phyloP scores from a whole-genome alignment of 1,139 yeast genomes.

The Spencermartinsiella ligniputridi region DNA sequence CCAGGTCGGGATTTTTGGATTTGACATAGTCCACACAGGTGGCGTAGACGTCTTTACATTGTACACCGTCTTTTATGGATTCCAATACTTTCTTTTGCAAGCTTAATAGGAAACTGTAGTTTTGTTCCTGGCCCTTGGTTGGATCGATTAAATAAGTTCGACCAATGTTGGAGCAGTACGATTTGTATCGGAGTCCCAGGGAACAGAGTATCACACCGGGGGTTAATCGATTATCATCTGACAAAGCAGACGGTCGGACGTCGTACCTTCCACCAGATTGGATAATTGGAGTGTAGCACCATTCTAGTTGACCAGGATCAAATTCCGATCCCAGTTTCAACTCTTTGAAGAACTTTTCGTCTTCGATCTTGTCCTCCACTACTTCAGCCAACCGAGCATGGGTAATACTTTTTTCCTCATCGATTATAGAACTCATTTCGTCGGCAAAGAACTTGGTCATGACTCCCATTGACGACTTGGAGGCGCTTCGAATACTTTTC shows the following conservation, averaged over 20 bases:
- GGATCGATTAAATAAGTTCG: conserved; percentile 92
- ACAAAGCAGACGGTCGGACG: conserved; percentile 77
- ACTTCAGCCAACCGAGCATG: conserved; percentile 71
- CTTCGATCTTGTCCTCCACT: conserved; percentile 79
- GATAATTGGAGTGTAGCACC: conserved; percentile 91
- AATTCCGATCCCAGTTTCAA: conserved; percentile 60
- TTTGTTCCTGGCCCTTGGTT: conserved; percentile 67
- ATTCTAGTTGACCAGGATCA: conserved; percentile 75
- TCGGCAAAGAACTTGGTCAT: conserved; percentile 75
- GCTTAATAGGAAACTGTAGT: conserved; percentile 70
- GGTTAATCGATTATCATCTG: conserved; percentile 58
- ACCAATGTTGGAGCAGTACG: conserved; percentile 83
- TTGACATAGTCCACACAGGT: conserved; percentile 58
- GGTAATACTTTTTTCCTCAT: conserved; percentile 74
- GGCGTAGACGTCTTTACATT: conserved; percentile 62
- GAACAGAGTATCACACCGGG: conserved; percentile 83
- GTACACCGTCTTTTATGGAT: conserved; percentile 61
- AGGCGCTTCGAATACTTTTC: conserved; percentile 59
- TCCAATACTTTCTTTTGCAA: conserved; percentile 53
- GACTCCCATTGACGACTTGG: conserved; percentile 73
- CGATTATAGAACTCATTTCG: conserved; percentile 83
- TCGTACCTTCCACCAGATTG: conserved; percentile 78
- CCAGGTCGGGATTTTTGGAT: conserved; percentile 56
- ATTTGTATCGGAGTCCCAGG: conserved; percentile 80
- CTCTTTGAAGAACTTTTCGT: conserved; percentile 59